A percentile compares a stretch with the other conserved stretches of the same genome.
Conservation (phyloP, 148 eudicot species). For the Rhododendron griersonianum region DNA sequence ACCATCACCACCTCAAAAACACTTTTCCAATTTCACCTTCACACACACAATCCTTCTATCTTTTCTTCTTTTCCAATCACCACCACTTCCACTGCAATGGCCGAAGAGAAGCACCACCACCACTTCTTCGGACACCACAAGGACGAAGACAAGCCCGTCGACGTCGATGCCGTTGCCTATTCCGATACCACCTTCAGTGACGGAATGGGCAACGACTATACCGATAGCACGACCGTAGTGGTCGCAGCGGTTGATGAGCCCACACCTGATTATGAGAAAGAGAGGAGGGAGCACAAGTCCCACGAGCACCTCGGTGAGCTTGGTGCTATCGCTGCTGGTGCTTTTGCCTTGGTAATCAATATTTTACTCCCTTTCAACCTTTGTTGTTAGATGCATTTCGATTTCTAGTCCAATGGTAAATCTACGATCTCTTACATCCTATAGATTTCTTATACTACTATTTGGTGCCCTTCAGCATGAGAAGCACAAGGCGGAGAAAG, state of each 20-base stretch:
- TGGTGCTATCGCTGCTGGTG: constrained; percentile 39
- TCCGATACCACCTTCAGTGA: not conserved
- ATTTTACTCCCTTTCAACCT: not conserved
- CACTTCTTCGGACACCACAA: not conserved
- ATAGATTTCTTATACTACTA: not conserved
- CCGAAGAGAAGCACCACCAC: not conserved
- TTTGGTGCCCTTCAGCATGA: constrained; percentile 26
- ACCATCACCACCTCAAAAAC: not conserved
- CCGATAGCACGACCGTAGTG: not conserved
- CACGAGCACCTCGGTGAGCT: constrained; percentile 28
- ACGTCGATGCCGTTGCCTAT: not conserved
- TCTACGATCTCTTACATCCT: not conserved
- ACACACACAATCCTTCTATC: not conserved
- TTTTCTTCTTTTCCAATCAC: not conserved
- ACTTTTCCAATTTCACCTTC: not conserved
- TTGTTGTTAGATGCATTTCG: not conserved
- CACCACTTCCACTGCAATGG: not conserved
- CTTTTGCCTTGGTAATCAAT: constrained; percentile 38
- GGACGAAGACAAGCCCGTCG: not conserved
- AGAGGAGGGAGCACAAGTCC: constrained; percentile 37
- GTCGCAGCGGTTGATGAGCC: not conserved
- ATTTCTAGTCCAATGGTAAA: no score
- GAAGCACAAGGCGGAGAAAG: constrained; percentile 58
- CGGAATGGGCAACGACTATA: not conserved
- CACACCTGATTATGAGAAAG: constrained; percentile 19